Percentiles rank a stretch among this genome's conserved stretches.
phyloP scores from a whole-genome alignment of 2,329 filamentous ascomycete species.

The Penicillium paneum region DNA sequence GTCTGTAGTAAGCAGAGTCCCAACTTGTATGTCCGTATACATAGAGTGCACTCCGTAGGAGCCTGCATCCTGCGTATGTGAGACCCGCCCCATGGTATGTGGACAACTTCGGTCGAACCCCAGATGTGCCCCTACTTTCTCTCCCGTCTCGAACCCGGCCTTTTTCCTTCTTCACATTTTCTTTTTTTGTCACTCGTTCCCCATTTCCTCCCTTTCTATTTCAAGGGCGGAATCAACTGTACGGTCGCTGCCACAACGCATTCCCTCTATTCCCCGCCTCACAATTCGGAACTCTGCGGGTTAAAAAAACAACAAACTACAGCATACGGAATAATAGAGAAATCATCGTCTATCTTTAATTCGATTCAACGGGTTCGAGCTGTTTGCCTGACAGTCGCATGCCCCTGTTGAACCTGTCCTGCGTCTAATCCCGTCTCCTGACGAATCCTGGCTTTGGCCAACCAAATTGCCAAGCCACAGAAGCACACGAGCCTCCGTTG shows the following conservation, averaged over 20 bases:
- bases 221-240: not conserved
- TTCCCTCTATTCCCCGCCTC: not conserved
- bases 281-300: constrained; percentile 1
- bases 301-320: not conserved
- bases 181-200: constrained; percentile 3
- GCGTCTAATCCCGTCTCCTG: not conserved
- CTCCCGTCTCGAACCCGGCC: not conserved
- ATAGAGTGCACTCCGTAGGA: not conserved
- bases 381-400: not conserved
- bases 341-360: not conserved
- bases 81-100: constrained; percentile 12
- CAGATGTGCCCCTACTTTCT: constrained; percentile 10
- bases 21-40: not conserved
- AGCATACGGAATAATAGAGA: not conserved
- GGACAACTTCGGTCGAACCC: constrained; percentile 7
- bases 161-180: not conserved
- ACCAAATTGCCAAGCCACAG: constrained; percentile 5
- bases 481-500: constrained; percentile 3
- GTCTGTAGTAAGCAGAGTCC: not conserved
- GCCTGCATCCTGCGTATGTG: not conserved
- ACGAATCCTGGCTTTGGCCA: not conserved
- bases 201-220: not conserved
- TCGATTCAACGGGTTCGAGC: not conserved
- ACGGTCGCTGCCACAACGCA: not conserved
- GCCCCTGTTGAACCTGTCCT: not conserved